phyloP scores from a whole-genome alignment of 2,329 filamentous ascomycete species.

The Xylariaceae sp. region DNA sequence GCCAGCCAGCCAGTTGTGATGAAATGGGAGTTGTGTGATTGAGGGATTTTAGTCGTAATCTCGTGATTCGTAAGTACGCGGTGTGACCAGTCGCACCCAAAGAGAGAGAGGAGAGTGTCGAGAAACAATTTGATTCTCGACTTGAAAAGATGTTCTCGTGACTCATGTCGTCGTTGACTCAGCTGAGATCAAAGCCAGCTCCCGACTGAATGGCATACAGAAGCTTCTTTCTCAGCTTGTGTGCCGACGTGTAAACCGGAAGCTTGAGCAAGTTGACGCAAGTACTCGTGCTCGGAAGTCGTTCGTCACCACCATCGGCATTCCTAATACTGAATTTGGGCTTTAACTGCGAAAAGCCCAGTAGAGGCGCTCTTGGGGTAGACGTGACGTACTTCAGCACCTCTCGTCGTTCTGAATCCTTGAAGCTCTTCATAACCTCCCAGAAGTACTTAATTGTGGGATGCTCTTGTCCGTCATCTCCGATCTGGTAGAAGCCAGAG shows the following conservation, averaged over 20 bases:
- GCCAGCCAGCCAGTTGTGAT: too few species aligned
- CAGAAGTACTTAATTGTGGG: slow-evolving; percentile 84
- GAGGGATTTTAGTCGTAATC: too few species aligned
- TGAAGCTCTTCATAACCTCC: slow-evolving; percentile 75
- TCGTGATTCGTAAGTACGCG: too few species aligned
- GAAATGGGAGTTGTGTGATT: too few species aligned
- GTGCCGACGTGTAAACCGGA: slow-evolving; percentile 69
- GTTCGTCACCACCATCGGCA: slow-evolving; percentile 67
- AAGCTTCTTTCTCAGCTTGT: slow-evolving; percentile 70
- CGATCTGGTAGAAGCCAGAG: slow-evolving; percentile 81
- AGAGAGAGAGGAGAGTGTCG: too few species aligned
- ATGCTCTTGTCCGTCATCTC: slow-evolving; percentile 85
- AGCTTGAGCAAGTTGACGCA: slow-evolving; percentile 94
- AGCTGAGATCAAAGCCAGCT: slow-evolving; percentile 85
- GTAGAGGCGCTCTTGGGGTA: slow-evolving; percentile 81
- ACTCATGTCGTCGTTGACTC: too few species aligned
- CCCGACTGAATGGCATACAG: slow-evolving; percentile 86
- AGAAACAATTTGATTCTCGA: too few species aligned
- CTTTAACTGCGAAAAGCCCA: slow-evolving; percentile 82
- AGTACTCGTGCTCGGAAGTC: slow-evolving; percentile 89
- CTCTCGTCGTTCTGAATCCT: slow-evolving; percentile 73
- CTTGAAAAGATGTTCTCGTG: too few species aligned
- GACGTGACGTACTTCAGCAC: slow-evolving; percentile 95
- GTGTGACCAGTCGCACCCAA: too few species aligned
- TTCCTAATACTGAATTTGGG: slow-evolving; percentile 90